phyloP scores from a whole-genome alignment of 768 basidiomycete species.

The Leccinum disarticulatum region DNA sequence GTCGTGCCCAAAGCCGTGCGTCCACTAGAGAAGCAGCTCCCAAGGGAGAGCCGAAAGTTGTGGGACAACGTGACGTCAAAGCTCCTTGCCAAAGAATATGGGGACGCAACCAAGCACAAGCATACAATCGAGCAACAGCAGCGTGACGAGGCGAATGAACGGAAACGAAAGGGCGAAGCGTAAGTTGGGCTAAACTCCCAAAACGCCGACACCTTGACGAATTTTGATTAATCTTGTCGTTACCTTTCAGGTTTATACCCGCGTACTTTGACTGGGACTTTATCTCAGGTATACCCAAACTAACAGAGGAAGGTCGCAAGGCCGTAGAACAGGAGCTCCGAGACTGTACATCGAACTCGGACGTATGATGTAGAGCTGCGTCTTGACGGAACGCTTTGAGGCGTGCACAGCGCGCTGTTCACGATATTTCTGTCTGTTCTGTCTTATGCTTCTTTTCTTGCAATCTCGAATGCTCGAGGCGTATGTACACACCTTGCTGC shows the following conservation, averaged over 20 bases:
- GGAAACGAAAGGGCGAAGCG: conserved; percentile 78
- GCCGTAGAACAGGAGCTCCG: conserved; percentile 74
- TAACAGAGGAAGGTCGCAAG: conserved; percentile 67
- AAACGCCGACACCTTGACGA: background rate
- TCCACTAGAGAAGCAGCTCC: conserved; percentile 74
- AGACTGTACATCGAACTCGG: conserved; percentile 18
- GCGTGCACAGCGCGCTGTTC: background rate
- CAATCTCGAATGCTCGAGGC: conserved; percentile 9
- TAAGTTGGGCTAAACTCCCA: conserved; percentile 43
- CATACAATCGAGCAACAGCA: conserved; percentile 90
- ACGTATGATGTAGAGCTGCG: conserved; percentile 13
- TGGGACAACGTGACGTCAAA: conserved; percentile 84
- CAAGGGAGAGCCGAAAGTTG: conserved; percentile 79
- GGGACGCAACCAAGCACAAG: conserved; percentile 91
- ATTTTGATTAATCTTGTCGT: background rate
- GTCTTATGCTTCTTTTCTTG: conserved; percentile 1
- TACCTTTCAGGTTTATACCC: conserved; percentile 59
- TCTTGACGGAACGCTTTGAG: background rate
- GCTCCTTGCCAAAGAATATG: conserved; percentile 80
- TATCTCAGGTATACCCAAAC: conserved; percentile 59
- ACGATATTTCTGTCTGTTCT: conserved; percentile 4
- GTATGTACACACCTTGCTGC: background rate
- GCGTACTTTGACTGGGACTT: conserved; percentile 73
- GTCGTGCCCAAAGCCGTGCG: conserved; percentile 84
- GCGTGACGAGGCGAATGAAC: conserved; percentile 82